phyloP scores from a whole-genome alignment of 2,329 filamentous ascomycete species.

The Cordyceps farinosa region DNA sequence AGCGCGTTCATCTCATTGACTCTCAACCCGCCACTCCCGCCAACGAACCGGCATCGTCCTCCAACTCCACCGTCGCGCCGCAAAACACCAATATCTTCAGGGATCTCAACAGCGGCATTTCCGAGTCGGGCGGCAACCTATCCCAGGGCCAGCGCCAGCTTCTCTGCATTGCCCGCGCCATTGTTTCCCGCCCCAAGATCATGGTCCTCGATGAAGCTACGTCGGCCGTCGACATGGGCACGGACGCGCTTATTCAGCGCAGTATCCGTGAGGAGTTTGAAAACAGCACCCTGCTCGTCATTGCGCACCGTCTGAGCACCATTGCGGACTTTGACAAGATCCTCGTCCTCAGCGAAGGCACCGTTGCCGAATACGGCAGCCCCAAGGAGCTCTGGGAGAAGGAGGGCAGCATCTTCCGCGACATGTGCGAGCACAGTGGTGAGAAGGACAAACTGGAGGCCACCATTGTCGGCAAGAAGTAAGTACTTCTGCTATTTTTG shows the following conservation, averaged over 20 bases:
- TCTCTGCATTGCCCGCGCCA: constrained; percentile 69
- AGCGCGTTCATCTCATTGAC: constrained; percentile 64
- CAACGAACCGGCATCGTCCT: constrained; percentile 37
- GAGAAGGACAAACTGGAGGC: constrained; percentile 51
- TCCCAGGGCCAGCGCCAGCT: constrained; percentile 75
- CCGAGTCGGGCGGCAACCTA: constrained; percentile 70
- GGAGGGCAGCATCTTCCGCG: constrained; percentile 52
- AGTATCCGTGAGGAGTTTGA: constrained; percentile 70
- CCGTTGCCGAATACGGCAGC: constrained; percentile 63
- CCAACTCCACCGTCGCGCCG: constrained; percentile 29
- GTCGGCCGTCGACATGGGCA: constrained; percentile 73
- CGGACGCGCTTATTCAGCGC: constrained; percentile 69
- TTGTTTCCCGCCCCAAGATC: constrained; percentile 68
- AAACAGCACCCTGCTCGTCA: constrained; percentile 66
- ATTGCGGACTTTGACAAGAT: constrained; percentile 75
- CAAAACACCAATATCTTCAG: constrained; percentile 64
- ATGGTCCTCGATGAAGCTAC: constrained; percentile 81
- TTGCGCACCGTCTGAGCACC: constrained; percentile 71
- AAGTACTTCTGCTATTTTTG: not conserved
- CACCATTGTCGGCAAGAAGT: constrained; percentile 37
- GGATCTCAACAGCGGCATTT: constrained; percentile 59
- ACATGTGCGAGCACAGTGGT: constrained; percentile 61
- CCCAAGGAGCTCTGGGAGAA: constrained; percentile 59
- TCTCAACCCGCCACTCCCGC: constrained; percentile 38
- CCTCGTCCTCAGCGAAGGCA: constrained; percentile 65